Percentiles rank a stretch among this genome's conserved stretches.
phyloP scores from a whole-genome alignment of 306 rosid species.

The Acacia acuminata region DNA sequence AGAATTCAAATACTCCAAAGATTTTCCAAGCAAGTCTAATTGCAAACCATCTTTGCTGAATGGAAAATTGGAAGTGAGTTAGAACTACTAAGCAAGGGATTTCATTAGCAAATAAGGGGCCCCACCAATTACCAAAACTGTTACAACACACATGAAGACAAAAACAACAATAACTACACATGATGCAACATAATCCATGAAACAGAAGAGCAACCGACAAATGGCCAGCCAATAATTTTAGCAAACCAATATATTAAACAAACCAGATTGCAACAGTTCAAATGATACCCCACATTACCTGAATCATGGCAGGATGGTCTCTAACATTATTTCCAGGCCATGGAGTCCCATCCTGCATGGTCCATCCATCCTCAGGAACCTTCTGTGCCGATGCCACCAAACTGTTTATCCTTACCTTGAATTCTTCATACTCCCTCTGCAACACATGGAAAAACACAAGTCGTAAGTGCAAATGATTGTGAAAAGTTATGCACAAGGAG shows the following conservation, averaged over 20 bases:
- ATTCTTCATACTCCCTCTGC: conserved; percentile 95
- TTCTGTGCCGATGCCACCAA: conserved; percentile 89
- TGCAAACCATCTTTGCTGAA: background rate
- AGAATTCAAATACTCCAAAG: background rate
- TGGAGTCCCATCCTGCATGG: conserved; percentile 98
- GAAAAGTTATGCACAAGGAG: background rate
- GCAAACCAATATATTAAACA: background rate
- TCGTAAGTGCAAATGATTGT: conserved; percentile 8
- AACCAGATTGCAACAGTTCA: background rate
- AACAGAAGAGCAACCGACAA: background rate
- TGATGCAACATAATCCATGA: background rate
- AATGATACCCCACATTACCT: conserved; percentile 53
- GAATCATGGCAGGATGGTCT: conserved; percentile 99
- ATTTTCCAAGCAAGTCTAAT: background rate
- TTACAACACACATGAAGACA: background rate
- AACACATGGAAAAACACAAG: background rate
- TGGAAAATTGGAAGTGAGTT: background rate
- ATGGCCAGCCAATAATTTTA: background rate
- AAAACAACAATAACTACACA: background rate
- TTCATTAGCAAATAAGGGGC: background rate
- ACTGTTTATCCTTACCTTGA: conserved; percentile 84
- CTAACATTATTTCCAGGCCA: conserved; percentile 98
- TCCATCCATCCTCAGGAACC: conserved; percentile 99
- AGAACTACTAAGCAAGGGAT: background rate
- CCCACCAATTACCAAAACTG: background rate